Evolutionary conservation across 192 early-diverging fungal species (phyloP).

Genomic region (Podila verticillata): DNA sequence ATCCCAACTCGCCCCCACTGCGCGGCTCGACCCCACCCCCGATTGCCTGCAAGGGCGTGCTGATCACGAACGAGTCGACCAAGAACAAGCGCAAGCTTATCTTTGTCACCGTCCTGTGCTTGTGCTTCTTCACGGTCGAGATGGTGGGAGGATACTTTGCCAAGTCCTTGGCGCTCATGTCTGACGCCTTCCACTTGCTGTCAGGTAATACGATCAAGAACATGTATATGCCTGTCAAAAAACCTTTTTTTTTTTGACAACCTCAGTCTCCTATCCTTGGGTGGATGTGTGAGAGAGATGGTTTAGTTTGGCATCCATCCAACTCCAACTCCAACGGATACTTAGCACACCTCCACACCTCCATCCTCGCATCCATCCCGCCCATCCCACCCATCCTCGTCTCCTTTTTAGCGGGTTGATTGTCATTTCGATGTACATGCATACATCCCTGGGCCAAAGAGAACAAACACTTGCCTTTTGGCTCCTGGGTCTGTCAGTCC

Average conservation of each 20-base stretch:
- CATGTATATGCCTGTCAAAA: not conserved
- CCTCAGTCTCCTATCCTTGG: no score
- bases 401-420: no score
- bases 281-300: no score
- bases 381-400: no score
- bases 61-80: conserved; percentile 49
- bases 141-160: conserved; percentile 70
- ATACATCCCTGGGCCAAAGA: no score
- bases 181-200: conserved; percentile 81
- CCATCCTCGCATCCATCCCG: no score
- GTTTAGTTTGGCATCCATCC: no score
- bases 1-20: conserved; percentile 15
- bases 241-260: not conserved
- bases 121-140: conserved; percentile 71
- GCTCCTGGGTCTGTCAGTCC: no score
- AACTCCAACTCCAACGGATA: no score
- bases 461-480: no score
- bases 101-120: conserved; percentile 45
- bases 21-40: conserved; percentile 28
- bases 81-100: conserved; percentile 52
- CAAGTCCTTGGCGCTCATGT: conserved; percentile 74
- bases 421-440: no score
- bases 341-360: no score
- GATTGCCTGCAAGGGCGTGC: conserved; percentile 42
- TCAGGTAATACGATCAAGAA: conserved; percentile 54